Evolutionary conservation across 2,329 filamentous ascomycete genomes (phyloP).

Genomic region (Aspergillus persii): DNA sequence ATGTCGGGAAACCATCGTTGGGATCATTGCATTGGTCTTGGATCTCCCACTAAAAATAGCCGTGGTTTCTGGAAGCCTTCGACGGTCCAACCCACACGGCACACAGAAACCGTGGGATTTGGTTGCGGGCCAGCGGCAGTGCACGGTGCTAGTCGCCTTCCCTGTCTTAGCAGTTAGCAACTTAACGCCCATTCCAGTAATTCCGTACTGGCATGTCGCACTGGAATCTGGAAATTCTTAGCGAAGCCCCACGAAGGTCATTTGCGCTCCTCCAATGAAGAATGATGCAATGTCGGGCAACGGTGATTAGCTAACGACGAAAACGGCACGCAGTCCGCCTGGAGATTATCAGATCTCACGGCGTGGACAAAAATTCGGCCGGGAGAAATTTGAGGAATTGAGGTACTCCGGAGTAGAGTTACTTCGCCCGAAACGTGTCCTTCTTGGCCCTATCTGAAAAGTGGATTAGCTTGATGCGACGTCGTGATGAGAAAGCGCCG

Average conservation of each 20-base stretch:
- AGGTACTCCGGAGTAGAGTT: neutral
- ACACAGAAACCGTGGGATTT: neutral
- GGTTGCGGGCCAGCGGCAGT: conserved; percentile 2
- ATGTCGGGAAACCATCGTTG: neutral
- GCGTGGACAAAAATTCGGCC: neutral
- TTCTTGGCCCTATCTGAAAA: neutral
- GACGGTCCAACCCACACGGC: conserved; percentile 15
- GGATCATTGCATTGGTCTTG: conserved; percentile 10
- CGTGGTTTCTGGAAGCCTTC: conserved; percentile 32
- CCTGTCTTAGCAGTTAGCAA: neutral
- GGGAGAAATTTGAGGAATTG: neutral
- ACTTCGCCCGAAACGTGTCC: neutral
- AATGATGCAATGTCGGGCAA: neutral
- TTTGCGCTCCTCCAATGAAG: conserved; percentile 1
- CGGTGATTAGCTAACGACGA: neutral
- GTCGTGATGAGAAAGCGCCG: neutral
- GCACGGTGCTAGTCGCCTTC: conserved; percentile 1
- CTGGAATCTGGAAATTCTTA: neutral
- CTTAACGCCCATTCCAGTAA: neutral
- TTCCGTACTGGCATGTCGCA: neutral
- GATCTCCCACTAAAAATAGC: conserved; percentile 29
- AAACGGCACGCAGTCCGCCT: neutral
- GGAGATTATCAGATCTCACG: conserved; percentile 1
- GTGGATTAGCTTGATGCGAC: neutral
- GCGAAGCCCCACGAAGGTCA: conserved; percentile 1